Conservation (phyloP, 2,329 filamentous ascomycete genomes). For the Chaetomiaceae sp. region DNA sequence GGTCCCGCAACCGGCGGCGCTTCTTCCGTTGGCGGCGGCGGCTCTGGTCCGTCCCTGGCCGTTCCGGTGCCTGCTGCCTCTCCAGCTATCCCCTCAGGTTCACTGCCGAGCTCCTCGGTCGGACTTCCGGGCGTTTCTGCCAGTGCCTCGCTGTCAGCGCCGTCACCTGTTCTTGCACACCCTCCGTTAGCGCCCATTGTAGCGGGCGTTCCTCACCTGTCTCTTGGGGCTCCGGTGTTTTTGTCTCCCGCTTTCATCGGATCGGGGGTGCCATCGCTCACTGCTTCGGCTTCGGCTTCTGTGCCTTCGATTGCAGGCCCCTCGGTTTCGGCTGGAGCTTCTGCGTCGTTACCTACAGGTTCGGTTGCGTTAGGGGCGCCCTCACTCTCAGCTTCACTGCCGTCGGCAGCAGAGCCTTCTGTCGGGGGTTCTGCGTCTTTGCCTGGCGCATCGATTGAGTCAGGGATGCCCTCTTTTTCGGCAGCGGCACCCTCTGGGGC, state of each 20-base stretch:
- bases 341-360: no score
- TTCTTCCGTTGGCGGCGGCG: background rate
- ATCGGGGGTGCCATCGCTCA: no score
- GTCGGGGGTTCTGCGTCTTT: background rate
- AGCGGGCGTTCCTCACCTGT: no score
- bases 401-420: background rate
- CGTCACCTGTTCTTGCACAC: no score
- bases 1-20: background rate
- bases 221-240: no score
- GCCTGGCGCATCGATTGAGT: background rate
- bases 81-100: background rate
- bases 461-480: background rate
- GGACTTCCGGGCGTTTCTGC: background rate
- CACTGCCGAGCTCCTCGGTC: background rate
- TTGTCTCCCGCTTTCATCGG: no score
- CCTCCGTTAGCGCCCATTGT: no score
- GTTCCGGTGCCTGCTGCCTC: background rate
- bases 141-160: background rate
- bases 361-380: no score
- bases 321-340: no score
- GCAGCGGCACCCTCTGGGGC: no score
- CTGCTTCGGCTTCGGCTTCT: no score
- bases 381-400: background rate
- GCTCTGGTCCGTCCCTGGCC: background rate
- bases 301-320: no score